These are phyloP conservation scores for Citrus sp. DNA, from an alignment of 345 rosid species.

Conservation along the genomic window DNA sequence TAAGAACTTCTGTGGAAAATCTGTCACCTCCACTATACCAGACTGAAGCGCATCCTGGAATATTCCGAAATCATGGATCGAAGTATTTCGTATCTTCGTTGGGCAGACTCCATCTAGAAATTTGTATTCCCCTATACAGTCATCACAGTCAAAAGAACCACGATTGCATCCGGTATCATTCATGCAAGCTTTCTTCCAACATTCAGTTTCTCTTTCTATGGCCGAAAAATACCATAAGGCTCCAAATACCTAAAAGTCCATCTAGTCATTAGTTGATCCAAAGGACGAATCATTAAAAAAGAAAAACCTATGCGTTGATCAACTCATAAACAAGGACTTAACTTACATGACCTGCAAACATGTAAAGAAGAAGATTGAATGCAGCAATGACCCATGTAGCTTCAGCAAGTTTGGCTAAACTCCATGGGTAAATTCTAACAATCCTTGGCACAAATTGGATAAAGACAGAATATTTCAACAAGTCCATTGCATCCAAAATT, in stretches of 20 bases:
- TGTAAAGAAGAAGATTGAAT: conserved; percentile 15
- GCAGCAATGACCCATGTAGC: conserved; percentile 27
- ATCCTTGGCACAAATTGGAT: conserved; percentile 37
- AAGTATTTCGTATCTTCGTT: background rate
- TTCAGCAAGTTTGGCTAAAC: conserved; percentile 29
- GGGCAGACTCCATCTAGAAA: background rate
- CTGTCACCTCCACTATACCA: background rate
- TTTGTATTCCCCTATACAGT: background rate
- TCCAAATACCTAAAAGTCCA: background rate
- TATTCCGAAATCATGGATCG: background rate
- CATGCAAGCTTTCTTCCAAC: conserved; percentile 2
- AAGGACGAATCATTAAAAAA: too few species aligned
- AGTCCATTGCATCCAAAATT: conserved; percentile 23
- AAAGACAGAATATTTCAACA: conserved; percentile 19
- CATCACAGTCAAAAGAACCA: background rate
- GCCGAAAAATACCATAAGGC: conserved; percentile 10
- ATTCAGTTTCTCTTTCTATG: background rate
- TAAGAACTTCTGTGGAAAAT: background rate
- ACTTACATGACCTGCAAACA: conserved; percentile 42
- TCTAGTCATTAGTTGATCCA: background rate
- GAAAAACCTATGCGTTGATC: too few species aligned
- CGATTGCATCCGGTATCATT: background rate
- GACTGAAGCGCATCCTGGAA: background rate
- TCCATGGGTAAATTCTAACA: conserved; percentile 28
- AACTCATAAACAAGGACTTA: background rate